Percentiles rank a stretch among this genome's conserved stretches.
Evolutionary conservation across 768 basidiomycete species (phyloP).

Genomic region (Cubamyces lactineus): DNA sequence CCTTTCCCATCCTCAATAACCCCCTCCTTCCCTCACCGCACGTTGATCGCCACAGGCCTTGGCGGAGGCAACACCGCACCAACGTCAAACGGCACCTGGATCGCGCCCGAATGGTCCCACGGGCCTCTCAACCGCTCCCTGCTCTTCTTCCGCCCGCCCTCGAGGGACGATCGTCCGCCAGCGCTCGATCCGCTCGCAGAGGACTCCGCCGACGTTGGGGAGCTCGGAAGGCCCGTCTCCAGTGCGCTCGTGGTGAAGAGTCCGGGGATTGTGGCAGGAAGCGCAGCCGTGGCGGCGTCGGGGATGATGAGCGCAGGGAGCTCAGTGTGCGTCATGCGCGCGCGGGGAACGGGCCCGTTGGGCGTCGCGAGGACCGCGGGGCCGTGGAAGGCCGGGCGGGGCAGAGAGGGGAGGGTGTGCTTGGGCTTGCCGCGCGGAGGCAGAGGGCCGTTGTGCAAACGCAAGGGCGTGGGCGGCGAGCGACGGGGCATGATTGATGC

Average conservation of each 20-base stretch:
- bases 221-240: conserved; percentile 21
- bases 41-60: conserved; percentile 27
- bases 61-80: conserved; percentile 29
- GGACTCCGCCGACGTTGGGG: conserved; percentile 26
- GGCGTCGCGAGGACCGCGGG: conserved; percentile 1
- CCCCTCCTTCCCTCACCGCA: conserved; percentile 14
- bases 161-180: neutral
- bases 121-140: conserved; percentile 28
- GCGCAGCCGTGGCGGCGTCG: neutral
- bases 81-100: conserved; percentile 32
- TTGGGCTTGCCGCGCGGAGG: conserved; percentile 63
- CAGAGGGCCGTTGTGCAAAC: conserved; percentile 61
- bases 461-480: conserved; percentile 66
- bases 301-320: conserved; percentile 21
- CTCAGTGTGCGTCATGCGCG: conserved; percentile 25
- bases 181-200: conserved; percentile 3
- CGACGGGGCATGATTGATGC: conserved; percentile 61
- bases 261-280: neutral
- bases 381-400: conserved; percentile 48
- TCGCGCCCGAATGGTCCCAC: conserved; percentile 33
- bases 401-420: conserved; percentile 69
- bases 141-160: conserved; percentile 15
- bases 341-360: conserved; percentile 24
- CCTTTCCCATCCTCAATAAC: neutral
- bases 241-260: conserved; percentile 1